Conservation (phyloP, 441 rosid genomes). For the Syzygium malaccense region DNA sequence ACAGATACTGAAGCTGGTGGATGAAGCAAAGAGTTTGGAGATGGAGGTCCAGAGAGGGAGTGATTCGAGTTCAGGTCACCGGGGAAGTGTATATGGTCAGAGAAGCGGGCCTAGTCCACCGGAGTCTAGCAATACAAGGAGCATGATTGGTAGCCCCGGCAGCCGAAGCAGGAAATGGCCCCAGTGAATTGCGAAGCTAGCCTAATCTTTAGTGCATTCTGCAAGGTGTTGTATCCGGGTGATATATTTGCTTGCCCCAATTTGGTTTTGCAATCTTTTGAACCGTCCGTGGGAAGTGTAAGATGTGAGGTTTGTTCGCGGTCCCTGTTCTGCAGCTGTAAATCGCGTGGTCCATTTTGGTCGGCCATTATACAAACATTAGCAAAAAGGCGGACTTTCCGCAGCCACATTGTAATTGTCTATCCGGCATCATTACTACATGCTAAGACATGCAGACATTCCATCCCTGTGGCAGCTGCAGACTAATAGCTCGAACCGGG, state of each 20-base stretch:
- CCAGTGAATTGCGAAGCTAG: neutral
- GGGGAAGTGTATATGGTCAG: slow-evolving; percentile 26
- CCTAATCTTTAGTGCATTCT: neutral
- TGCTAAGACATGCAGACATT: neutral
- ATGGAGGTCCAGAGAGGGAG: slow-evolving; percentile 31
- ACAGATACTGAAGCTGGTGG: slow-evolving; percentile 49
- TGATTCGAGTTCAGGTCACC: slow-evolving; percentile 27
- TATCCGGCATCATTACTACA: neutral
- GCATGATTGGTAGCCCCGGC: slow-evolving; percentile 21
- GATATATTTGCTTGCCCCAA: neutral
- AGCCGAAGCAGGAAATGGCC: slow-evolving; percentile 46
- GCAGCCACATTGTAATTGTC: neutral
- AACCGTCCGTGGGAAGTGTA: neutral
- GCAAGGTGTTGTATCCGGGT: neutral
- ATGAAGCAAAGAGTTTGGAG: slow-evolving; percentile 62
- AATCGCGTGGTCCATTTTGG: neutral
- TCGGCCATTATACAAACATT: neutral
- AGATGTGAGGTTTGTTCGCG: neutral
- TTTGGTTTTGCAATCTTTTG: neutral
- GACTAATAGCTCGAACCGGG: neutral
- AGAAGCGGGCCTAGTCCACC: slow-evolving; percentile 25
- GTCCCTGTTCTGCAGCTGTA: neutral
- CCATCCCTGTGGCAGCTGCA: neutral
- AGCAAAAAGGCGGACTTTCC: neutral
- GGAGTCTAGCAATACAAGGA: slow-evolving; percentile 19